Evolutionary conservation across 257 asterid species (phyloP).

Genomic region (Ilex asprella): DNA sequence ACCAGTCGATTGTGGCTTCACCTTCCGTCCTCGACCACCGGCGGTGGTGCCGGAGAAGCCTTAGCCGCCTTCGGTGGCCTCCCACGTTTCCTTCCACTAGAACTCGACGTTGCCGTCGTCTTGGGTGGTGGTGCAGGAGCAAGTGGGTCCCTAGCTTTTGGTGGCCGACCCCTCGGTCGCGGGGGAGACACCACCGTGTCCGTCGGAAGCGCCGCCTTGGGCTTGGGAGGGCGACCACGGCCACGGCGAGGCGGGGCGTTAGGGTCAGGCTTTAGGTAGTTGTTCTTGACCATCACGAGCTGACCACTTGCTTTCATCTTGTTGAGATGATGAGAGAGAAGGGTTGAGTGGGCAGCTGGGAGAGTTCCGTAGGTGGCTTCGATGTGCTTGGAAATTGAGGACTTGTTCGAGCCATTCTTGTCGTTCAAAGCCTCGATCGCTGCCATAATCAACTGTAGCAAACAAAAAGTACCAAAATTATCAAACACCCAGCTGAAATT

Average conservation of each 20-base stretch:
- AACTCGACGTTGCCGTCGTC: conserved; percentile 11
- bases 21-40: conserved; percentile 24
- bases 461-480: not conserved
- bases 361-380: conserved; percentile 55
- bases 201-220: conserved; percentile 36
- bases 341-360: conserved; percentile 50
- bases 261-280: conserved; percentile 58
- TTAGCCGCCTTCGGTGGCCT: conserved; percentile 55
- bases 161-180: conserved; percentile 61
- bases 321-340: conserved; percentile 64
- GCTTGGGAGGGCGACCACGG: conserved; percentile 91
- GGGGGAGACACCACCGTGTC: conserved; percentile 33
- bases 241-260: conserved; percentile 81
- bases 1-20: conserved; percentile 26
- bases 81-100: conserved; percentile 63
- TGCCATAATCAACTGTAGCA: conserved; percentile 51
- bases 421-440: conserved; percentile 62
- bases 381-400: conserved; percentile 58
- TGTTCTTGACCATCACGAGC: conserved; percentile 49
- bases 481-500: not conserved
- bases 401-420: conserved; percentile 50
- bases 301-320: conserved; percentile 65
- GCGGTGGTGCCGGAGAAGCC: not conserved
- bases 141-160: not conserved
- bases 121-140: conserved; percentile 25